Evolutionary conservation across 306 rosid species (phyloP).

Genomic region (Chamaecrista fasciculata): DNA sequence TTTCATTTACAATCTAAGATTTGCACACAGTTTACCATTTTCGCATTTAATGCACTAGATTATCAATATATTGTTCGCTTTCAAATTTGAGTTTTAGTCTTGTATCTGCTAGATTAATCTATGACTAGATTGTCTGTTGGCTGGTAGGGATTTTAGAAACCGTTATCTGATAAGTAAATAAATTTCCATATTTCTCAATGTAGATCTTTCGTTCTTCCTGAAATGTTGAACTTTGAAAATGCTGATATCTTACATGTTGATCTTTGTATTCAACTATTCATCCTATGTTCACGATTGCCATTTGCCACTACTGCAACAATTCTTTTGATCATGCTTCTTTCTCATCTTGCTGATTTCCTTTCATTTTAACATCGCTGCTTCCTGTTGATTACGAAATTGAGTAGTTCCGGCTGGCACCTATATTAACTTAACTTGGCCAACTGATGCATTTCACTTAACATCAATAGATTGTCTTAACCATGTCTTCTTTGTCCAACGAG

Average conservation of each 20-base stretch:
- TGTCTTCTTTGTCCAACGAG: conserved; percentile 66
- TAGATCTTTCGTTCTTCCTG: not conserved
- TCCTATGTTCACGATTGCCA: not conserved
- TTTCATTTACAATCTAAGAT: too few species aligned
- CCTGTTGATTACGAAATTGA: not conserved
- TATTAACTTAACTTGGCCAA: conserved; percentile 38
- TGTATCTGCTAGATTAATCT: not conserved
- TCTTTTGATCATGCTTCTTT: not conserved
- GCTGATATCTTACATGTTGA: not conserved
- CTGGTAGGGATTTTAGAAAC: not conserved
- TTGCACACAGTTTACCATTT: not conserved
- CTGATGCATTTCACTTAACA: not conserved
- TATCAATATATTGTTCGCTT: not conserved
- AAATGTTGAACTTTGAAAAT: not conserved
- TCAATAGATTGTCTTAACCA: not conserved
- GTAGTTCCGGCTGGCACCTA: conserved; percentile 92
- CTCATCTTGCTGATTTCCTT: conserved; percentile 29
- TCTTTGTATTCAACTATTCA: not conserved
- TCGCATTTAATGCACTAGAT: not conserved
- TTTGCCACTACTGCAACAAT: too few species aligned
- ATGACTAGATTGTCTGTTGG: not conserved
- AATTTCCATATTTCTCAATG: not conserved
- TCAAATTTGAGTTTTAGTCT: not conserved
- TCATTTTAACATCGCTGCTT: conserved; percentile 21
- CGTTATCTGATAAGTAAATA: not conserved